These are phyloP conservation scores for Coniella lustricola DNA, from an alignment of 2,329 filamentous ascomycete genomes.

Conservation along the genomic window DNA sequence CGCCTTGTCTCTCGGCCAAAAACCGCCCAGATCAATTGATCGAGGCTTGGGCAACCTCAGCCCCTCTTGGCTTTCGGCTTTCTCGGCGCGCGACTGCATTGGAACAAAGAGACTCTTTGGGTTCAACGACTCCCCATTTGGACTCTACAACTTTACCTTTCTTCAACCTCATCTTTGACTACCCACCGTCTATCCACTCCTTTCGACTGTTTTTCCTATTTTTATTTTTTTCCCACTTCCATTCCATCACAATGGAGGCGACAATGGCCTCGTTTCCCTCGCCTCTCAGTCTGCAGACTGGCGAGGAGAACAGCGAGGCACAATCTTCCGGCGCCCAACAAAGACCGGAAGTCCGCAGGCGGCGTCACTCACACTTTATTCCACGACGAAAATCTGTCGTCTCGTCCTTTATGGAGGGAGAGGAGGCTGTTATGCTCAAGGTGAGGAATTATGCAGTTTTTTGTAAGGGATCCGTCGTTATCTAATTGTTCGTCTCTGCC, in stretches of 20 bases:
- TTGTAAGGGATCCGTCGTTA: neutral
- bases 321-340: conserved; percentile 18
- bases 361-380: conserved; percentile 52
- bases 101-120: too few relatives aligned
- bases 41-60: neutral
- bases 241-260: conserved; percentile 5
- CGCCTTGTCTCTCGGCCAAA: neutral
- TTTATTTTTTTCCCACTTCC: neutral
- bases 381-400: conserved; percentile 53
- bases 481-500: conserved; percentile 4
- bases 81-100: too few relatives aligned
- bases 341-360: conserved; percentile 32
- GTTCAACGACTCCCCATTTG: too few relatives aligned
- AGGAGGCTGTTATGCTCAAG: conserved; percentile 55
- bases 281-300: conserved; percentile 7
- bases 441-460: too few relatives aligned
- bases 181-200: neutral
- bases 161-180: too few relatives aligned
- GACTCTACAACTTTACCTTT: too few relatives aligned
- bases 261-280: conserved; percentile 11
- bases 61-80: neutral
- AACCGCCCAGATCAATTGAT: neutral
- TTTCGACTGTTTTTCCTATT: neutral
- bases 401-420: conserved; percentile 53
- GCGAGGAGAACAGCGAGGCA: conserved; percentile 24